Conservation (phyloP, 2,329 filamentous ascomycete genomes). For the Cytospora mali region DNA sequence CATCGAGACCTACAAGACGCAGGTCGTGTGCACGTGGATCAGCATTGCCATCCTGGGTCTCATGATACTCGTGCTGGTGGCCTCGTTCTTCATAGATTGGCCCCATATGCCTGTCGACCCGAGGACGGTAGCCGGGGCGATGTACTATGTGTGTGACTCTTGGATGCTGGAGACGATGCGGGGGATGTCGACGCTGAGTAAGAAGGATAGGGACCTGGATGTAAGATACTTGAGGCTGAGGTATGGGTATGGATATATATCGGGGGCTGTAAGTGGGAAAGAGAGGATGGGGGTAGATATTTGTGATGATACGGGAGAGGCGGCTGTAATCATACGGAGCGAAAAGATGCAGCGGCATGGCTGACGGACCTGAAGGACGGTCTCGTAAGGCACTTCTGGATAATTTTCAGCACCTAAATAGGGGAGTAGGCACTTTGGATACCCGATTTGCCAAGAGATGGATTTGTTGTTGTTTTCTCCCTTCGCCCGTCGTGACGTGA, state of each 20-base stretch:
- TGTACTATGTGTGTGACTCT: constrained; percentile 41
- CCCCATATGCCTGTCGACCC: constrained; percentile 43
- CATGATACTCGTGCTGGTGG: constrained; percentile 41
- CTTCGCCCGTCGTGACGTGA: background rate
- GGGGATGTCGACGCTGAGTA: constrained; percentile 34
- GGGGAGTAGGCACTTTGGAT: no score
- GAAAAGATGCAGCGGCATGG: background rate
- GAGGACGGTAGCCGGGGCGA: constrained; percentile 40
- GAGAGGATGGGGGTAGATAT: constrained; percentile 36
- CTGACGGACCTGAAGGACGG: background rate
- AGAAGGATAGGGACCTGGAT: constrained; percentile 36
- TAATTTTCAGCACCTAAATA: no score
- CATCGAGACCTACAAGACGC: constrained; percentile 39
- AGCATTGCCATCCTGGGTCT: constrained; percentile 38
- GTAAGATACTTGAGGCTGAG: constrained; percentile 35
- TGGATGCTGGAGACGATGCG: constrained; percentile 39
- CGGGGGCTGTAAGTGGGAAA: constrained; percentile 34
- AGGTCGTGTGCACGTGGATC: constrained; percentile 38
- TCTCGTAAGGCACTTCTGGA: background rate
- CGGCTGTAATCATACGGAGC: background rate
- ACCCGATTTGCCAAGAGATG: background rate
- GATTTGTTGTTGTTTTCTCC: background rate
- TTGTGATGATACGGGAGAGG: constrained; percentile 5
- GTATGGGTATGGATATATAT: constrained; percentile 39
- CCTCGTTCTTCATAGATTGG: constrained; percentile 40